Evolutionary conservation across 129 eudicot genomes (phyloP), one percentile per base, ranked within the genome.

Genomic region (Apium graveolens): DNA sequence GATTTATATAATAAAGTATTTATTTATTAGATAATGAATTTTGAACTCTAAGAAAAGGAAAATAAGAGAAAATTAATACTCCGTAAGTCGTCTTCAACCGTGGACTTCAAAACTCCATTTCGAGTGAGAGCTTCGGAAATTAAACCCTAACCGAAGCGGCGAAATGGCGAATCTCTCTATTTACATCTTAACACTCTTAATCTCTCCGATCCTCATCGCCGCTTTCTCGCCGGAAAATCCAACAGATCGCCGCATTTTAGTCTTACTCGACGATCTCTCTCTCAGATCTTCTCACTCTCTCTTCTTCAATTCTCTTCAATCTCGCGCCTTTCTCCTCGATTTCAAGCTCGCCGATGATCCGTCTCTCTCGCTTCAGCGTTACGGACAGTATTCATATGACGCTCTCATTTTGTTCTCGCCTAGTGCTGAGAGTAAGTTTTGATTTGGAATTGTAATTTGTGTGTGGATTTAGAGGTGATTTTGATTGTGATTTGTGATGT

Each of bases 271-370:
- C 82, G 97, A 91, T 74, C 78, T 86, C 29, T 87, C 97, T 55
- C 79, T 91, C 74, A 88, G 83, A 74, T 91, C 98, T 5, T 93
- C 98, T 17, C 97, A 93, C 83, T 91, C 98, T 39, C 81, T 88
- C 82, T 93, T 83, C 93, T 93, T 93, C 88, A 83, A 49, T 66
- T 83, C 98, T 37, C 92, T 93, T 55, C 80, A 85, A 44, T 49
- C 87, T 45, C 93, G 98, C 34, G 97, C 90, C 12, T 93, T 88
- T 80, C 81, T 82, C 74, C 93, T 93, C 78, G 98, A 89, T 80
- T 89, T 91, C 85, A 91, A 89, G 85, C 96, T 93, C 63, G 84
- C 92, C 3, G 92, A 88, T 68, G 98, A 93, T 85, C 96, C 97
- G 18, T 80, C 78, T 83, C 70, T 93, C 62, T 88, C 90, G 2